Conservation (phyloP, 2,329 filamentous ascomycete species). For the Mollisiaceae sp. region DNA sequence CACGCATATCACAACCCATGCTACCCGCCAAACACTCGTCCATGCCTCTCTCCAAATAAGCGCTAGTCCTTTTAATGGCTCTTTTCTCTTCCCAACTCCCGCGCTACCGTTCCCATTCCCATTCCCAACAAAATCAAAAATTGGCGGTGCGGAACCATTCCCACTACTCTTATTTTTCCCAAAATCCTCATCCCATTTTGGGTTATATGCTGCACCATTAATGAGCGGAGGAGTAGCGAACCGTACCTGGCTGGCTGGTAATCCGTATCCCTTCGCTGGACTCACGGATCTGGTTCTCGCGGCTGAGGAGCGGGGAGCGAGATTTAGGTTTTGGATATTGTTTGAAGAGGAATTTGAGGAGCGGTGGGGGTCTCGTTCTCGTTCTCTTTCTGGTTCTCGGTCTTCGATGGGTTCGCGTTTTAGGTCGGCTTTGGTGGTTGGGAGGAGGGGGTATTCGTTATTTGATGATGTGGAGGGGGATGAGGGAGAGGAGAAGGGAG, state of each 20-base stretch:
- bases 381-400: not conserved
- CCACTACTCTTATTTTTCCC: conserved; percentile 9
- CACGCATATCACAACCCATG: conserved; percentile 46
- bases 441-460: conserved; percentile 32
- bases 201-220: conserved; percentile 21
- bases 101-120: not conserved
- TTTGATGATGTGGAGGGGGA: conserved; percentile 7
- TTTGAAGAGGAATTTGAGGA: conserved; percentile 40
- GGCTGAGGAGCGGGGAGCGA: conserved; percentile 37
- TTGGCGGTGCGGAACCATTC: not conserved
- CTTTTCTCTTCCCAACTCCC: not conserved
- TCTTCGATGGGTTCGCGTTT: conserved; percentile 21
- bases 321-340: conserved; percentile 30
- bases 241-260: conserved; percentile 33
- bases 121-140: conserved; percentile 1
- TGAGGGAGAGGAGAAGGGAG: conserved; percentile 32
- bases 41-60: conserved; percentile 65
- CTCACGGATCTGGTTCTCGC: conserved; percentile 37
- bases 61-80: conserved; percentile 44
- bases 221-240: conserved; percentile 32
- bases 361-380: conserved; percentile 1
- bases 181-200: conserved; percentile 18
- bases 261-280: conserved; percentile 40
- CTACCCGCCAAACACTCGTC: conserved; percentile 65
- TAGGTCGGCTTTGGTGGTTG: conserved; percentile 31